Evolutionary conservation across 257 asterid species (phyloP), one percentile per base, ranked within the genome.

Genomic region (Primulina eburnea): DNA sequence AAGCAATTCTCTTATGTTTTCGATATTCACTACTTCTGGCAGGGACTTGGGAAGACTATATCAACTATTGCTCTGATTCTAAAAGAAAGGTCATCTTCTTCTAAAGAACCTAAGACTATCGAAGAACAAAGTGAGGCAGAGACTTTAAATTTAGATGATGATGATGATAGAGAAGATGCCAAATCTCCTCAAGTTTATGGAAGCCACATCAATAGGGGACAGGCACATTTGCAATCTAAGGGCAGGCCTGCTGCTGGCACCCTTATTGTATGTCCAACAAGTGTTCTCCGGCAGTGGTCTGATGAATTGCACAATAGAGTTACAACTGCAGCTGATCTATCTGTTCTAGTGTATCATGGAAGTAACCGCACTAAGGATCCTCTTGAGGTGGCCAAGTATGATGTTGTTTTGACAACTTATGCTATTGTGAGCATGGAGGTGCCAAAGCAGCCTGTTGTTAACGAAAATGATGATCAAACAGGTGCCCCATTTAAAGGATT

Each of bases 391-490:
- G 96, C 97, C 28, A 86, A 88, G 74, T 94, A 85, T 62, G 99
- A 94, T 73, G 99, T 94, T 47, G 99, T 94, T 77, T 80, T 94
- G 30, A 94, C 99, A 24, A 94, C 99, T 10, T 94, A 94, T 85
- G 87, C 99, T 16, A 94, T 94, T 71, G 99, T 94, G 71, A 89
- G 96, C 85, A 89, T 91, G 96, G 99, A 94, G 86, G 97, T 94
- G 63, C 97, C 99, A n/a, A 91, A 89, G 71, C 96, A 91, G 83
- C 99, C 99, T 70, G 81, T 89, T 68, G 97, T 75, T 43, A 81
- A 86, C 71, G 96, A 92, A 52, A 82, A 80, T 78, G 95, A 86
- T 18, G 92, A 89, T 73, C 83, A 81, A 60, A 43, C 75, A 5
- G 87, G 85, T 71, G 60, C 82, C 68, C 64, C 79, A 30, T 69